These are phyloP conservation scores for Auricularia cornea DNA, from an alignment of 768 basidiomycete genomes.

Conservation along the genomic window DNA sequence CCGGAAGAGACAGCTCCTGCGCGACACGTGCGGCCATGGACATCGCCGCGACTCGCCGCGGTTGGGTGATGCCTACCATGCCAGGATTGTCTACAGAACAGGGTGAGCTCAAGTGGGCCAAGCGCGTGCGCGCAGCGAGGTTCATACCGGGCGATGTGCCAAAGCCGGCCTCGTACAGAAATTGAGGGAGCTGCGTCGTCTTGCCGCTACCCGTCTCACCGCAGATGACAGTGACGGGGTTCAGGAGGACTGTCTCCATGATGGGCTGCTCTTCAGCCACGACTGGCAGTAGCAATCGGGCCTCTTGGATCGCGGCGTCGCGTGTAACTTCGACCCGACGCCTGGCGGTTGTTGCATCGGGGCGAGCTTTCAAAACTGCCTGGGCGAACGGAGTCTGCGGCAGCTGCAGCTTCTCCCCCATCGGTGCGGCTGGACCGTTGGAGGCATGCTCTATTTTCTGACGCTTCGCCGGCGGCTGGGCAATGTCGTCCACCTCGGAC, in stretches of 20 bases:
- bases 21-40: constrained; percentile 92
- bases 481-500: not conserved
- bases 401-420: constrained; percentile 62
- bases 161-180: constrained; percentile 95
- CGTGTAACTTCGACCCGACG: constrained; percentile 45
- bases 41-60: constrained; percentile 93
- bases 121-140: no score
- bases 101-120: no score
- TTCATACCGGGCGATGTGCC: constrained; percentile 57
- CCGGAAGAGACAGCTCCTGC: constrained; percentile 80
- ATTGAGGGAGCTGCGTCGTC: constrained; percentile 97
- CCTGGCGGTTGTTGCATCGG: constrained; percentile 10
- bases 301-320: constrained; percentile 62
- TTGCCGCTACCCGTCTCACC: constrained; percentile 98
- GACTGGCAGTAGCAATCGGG: constrained; percentile 76
- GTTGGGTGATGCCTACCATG: constrained; percentile 97
- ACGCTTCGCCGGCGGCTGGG: constrained; percentile 5
- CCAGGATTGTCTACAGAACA: constrained; percentile 84
- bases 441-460: constrained; percentile 19
- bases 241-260: constrained; percentile 81
- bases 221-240: constrained; percentile 80
- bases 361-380: constrained; percentile 23
- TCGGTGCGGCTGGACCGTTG: constrained; percentile 62
- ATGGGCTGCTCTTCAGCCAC: constrained; percentile 90
- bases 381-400: constrained; percentile 61